phyloP scores from a whole-genome alignment of 257 asterid genomes.

The Solanum appendiculatum region DNA sequence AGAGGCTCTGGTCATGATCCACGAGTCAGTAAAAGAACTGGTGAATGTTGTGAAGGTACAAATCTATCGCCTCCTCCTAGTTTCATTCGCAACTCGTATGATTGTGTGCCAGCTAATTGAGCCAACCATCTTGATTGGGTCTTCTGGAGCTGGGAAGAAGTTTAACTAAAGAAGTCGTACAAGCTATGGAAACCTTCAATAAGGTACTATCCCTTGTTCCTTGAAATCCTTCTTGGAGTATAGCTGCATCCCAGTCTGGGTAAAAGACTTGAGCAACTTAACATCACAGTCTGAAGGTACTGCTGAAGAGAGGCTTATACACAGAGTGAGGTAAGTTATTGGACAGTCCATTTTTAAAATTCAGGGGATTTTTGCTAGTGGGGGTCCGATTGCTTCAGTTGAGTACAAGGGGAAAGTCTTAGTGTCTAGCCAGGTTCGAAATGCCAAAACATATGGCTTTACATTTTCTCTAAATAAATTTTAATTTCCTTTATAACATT shows the following conservation, averaged over 20 bases:
- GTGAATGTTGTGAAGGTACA: not conserved
- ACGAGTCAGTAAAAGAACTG: no score
- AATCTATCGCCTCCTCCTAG: no score
- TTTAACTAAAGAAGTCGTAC: not conserved
- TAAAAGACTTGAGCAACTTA: not conserved
- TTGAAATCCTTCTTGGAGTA: not conserved
- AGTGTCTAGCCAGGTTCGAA: conserved; percentile 58
- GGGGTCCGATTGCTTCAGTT: conserved; percentile 54
- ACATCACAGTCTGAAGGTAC: not conserved
- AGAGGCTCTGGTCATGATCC: no score
- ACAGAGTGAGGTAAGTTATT: not conserved
- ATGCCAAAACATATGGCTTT: not conserved
- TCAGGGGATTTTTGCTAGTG: conserved; percentile 36
- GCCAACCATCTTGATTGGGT: no score
- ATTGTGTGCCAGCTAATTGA: no score
- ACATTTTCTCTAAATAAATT: not conserved
- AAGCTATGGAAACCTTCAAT: conserved; percentile 28
- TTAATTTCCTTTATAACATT: not conserved
- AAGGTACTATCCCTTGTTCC: conserved; percentile 30
- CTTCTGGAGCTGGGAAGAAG: no score
- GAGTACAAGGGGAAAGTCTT: conserved; percentile 48
- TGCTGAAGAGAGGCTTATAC: not conserved
- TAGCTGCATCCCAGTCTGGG: not conserved
- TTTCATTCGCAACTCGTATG: no score
- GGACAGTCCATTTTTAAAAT: conserved; percentile 22